Conservation (phyloP, 2,329 filamentous ascomycete genomes). For the Nannizziopsis arthrosporioides region DNA sequence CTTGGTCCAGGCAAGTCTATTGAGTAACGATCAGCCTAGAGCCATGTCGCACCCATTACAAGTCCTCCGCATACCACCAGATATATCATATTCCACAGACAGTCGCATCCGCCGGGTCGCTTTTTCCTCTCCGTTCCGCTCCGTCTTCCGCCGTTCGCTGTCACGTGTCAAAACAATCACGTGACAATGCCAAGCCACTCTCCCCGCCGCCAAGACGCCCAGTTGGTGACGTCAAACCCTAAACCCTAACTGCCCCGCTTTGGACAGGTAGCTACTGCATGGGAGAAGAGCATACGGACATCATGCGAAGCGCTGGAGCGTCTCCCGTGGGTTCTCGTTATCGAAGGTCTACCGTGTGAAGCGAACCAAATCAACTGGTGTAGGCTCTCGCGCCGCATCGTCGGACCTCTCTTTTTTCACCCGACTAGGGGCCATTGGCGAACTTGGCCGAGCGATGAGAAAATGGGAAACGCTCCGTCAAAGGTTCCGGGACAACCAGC, state of each 20-base stretch:
- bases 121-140: no score
- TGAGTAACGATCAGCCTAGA: no score
- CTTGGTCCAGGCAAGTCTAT: no score
- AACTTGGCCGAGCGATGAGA: conserved; percentile 9
- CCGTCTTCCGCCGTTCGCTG: no score
- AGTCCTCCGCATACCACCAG: no score
- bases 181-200: neutral
- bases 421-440: no score
- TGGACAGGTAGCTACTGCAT: conserved; percentile 1
- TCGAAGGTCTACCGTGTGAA: neutral
- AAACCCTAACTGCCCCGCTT: conserved; percentile 11
- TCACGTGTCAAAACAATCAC: neutral
- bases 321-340: neutral
- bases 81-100: no score
- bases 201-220: conserved; percentile 3
- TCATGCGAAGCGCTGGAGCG: neutral
- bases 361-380: conserved; percentile 3
- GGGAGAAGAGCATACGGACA: neutral
- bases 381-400: conserved; percentile 1
- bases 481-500: conserved; percentile 30
- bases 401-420: neutral
- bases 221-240: conserved; percentile 9
- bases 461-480: conserved; percentile 41
- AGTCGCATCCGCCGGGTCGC: no score
- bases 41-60: no score